phyloP scores from a whole-genome alignment of 495 filamentous ascomycete species.

The Talaromyces ruber region DNA sequence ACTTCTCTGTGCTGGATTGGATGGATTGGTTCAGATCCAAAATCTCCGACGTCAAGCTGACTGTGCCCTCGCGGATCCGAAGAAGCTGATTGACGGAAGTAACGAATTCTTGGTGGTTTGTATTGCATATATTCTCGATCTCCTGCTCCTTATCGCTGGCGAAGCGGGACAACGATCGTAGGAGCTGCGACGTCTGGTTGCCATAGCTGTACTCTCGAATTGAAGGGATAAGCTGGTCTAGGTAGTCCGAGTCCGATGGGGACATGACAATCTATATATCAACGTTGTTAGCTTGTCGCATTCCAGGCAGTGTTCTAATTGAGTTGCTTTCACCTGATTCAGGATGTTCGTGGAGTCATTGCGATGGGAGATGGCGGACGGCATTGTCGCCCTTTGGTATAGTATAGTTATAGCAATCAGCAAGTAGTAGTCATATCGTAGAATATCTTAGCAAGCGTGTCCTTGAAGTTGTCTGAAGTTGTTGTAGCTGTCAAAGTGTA shows the following conservation, averaged over 20 bases:
- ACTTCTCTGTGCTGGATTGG: conserved; percentile 86
- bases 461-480: neutral
- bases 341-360: conserved; percentile 29
- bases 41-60: conserved; percentile 82
- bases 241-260: conserved; percentile 84
- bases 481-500: neutral
- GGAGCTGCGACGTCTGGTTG: conserved; percentile 62
- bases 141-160: conserved; percentile 79
- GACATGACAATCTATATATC: conserved; percentile 74
- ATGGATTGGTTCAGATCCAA: conserved; percentile 88
- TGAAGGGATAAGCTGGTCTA: conserved; percentile 88
- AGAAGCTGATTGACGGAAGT: conserved; percentile 87
- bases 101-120: conserved; percentile 94
- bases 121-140: conserved; percentile 91
- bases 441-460: neutral
- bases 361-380: conserved; percentile 18
- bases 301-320: neutral
- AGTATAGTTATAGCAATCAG: neutral
- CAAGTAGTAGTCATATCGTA: neutral
- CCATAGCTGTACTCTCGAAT: conserved; percentile 80
- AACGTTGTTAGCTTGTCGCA: conserved; percentile 1
- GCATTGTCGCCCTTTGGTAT: neutral
- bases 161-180: conserved; percentile 70
- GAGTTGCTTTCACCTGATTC: conserved; percentile 24
- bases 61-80: conserved; percentile 79